Conservation (phyloP, 192 early-diverging fungal genomes). For the Lobosporangium transversale region DNA sequence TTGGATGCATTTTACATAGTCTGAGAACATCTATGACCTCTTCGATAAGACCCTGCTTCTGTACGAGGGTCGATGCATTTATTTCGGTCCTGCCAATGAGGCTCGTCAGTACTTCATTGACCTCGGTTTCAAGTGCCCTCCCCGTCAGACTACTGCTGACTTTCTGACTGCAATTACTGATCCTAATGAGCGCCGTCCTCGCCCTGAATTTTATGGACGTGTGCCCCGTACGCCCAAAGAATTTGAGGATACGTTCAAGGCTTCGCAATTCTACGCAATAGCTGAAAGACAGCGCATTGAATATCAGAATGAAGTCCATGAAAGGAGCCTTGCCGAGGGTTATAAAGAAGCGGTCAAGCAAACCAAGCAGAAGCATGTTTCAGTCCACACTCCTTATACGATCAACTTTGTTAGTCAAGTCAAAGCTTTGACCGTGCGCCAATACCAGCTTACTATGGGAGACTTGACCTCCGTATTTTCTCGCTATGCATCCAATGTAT, state of each 20-base stretch:
- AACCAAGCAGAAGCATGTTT: conserved; percentile 63
- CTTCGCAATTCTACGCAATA: conserved; percentile 52
- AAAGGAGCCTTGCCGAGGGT: conserved; percentile 23
- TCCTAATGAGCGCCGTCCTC: conserved; percentile 61
- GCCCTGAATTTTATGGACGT: conserved; percentile 62
- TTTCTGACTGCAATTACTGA: conserved; percentile 79
- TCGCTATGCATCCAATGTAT: conserved; percentile 52
- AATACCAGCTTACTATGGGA: conserved; percentile 69
- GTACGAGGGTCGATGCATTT: conserved; percentile 73
- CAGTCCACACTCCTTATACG: conserved; percentile 66
- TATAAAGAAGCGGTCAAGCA: conserved; percentile 63
- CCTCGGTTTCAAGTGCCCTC: conserved; percentile 69
- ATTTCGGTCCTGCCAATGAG: conserved; percentile 69
- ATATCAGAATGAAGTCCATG: conserved; percentile 54
- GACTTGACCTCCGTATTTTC: conserved; percentile 64
- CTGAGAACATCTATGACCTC: conserved; percentile 79
- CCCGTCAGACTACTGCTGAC: conserved; percentile 76
- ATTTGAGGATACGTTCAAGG: conserved; percentile 67
- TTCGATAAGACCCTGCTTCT: conserved; percentile 78
- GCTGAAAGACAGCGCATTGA: conserved; percentile 54
- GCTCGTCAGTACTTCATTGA: conserved; percentile 72
- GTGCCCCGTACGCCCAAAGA: conserved; percentile 68
- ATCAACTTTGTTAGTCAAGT: conserved; percentile 74
- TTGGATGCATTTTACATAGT: conserved; percentile 19
- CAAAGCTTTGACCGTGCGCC: conserved; percentile 65